Base-by-base conservation (phyloP, 495 filamentous ascomycete species). In the Bacidia rubella region DNA sequence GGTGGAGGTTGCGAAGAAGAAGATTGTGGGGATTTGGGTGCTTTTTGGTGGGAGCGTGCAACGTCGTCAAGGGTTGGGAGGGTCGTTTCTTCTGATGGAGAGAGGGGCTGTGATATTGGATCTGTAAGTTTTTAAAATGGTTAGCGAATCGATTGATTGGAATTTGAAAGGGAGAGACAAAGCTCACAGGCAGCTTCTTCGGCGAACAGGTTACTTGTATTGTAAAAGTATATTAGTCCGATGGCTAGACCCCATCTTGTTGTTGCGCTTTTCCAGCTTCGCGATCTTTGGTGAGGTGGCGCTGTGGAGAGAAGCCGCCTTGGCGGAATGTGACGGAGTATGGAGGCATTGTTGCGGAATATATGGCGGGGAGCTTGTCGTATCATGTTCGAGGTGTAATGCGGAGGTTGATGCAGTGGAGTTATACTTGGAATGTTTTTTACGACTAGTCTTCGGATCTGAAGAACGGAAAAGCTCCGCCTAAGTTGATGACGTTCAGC, bases 161-260 rank as follows among this genome's bases (percentile, higher is more conserved):
- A 11, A 19, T 24, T 15, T 32, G 15, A 10, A 27, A 24, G 19
- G 42, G 27, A 45, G 24, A 48, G 25, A 54, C 41, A 41, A 20
- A 41, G 60, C 83, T 53, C 75, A 95, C 90, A 77, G 50, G 75
- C 68, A 27, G 83, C 79, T 67, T 90, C 80, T 62, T 96, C 82
- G 11, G 89, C 84, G 66, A 98, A 97, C 35, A 85, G 72, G 56
- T 76, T 76, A 64, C 81, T 89, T 39, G 88, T 96, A 68, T 88
- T 90, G 66, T 96, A 98, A 63, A 81, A 95, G 71, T 96, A 98
- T 27, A 95, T 64, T n/a, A 78, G 77, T 21, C 72, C 88, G 47
- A 66, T 70, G n/a, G 87, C 89, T 43, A 92, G 59, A 50, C 80
- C 87, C 75, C 86, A 81, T 66, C 90, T 75, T 52, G 73, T 59